phyloP scores from a whole-genome alignment of 371 early-diverging fungal genomes.

The Rhizomucor miehei region DNA sequence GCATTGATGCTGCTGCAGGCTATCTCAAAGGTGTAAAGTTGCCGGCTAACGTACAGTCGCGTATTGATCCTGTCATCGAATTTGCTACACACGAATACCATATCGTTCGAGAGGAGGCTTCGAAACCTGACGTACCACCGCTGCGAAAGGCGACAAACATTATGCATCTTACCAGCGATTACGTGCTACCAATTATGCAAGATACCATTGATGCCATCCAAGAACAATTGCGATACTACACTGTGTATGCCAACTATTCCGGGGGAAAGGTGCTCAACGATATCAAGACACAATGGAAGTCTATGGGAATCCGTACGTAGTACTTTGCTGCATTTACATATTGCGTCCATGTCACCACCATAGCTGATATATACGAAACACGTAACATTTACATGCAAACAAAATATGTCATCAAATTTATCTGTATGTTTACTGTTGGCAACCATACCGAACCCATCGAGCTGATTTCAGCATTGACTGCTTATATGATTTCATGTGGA shows the following conservation, averaged over 20 bases:
- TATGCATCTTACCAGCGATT: constrained; percentile 42
- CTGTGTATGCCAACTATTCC: constrained; percentile 17
- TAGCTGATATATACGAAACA: no score
- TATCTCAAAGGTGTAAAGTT: constrained; percentile 42
- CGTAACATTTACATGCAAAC: no score
- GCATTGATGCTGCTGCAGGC: constrained; percentile 28
- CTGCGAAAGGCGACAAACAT: constrained; percentile 56
- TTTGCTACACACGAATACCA: constrained; percentile 52
- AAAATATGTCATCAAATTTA: no score
- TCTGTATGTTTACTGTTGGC: no score
- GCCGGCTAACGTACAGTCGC: constrained; percentile 39
- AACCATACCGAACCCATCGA: no score
- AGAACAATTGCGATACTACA: constrained; percentile 33
- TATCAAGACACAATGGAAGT: constrained; percentile 6
- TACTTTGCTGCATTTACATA: no score
- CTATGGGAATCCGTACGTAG: no score
- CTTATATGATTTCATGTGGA: no score
- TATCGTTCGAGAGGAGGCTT: constrained; percentile 41
- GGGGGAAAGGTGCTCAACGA: constrained; percentile 22
- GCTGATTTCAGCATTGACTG: no score
- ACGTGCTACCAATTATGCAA: constrained; percentile 48
- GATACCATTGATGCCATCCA: constrained; percentile 44
- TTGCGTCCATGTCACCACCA: no score
- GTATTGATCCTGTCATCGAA: constrained; percentile 40
- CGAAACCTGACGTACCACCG: constrained; percentile 42